Base-by-base conservation (phyloP, 2,329 filamentous ascomycete species). In the Exserohilum rostratum region DNA sequence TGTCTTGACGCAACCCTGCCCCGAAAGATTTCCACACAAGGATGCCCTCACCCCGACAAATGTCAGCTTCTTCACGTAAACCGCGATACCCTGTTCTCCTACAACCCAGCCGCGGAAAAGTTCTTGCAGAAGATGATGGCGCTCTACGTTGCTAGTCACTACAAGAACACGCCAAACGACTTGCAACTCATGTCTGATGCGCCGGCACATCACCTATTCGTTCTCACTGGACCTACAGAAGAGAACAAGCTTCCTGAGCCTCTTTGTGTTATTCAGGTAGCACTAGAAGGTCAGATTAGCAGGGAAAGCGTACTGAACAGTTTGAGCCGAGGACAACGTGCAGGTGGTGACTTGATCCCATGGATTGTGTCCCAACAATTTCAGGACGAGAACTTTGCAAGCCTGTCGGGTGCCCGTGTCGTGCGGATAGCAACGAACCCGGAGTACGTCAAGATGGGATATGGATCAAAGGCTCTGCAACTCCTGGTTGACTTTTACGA, bases 101-200 rank as follows among this genome's bases (percentile, higher is more conserved):
- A 96, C 81, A 95, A 99, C 69, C 91, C 93, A 2, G 91, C 98
- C 17, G 96, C 95, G 2, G 95, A 99, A 75, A 95, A 93, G 71
- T 98, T 99, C 78, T 79, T 99, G 50, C 95, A 99, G 74, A 92
- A 96, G 68, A 97, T 99, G 91, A 93, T 99, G 77, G 92, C 93
- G 0, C 84, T 99, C 2, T 99, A 98, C 67, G 96, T 99, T 25
- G 92, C 95, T 25, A 96, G 91, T 65, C 92, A 96, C 76, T 97
- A 99, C 82, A 98, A 98, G 77, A 99, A 99, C 77, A 91, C 93
- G 0, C 95, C 95, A 0, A 96, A 99, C 68, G 95, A 99, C 69
- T 83, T 99, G n/a, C 95, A 98, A 74, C 85, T 99, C 53, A 96
- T 99, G 91, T 96, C 91, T 58, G 95, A 99, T 76, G 95, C 95